Conservation (phyloP, 805 yeast species). For the Candida alai region DNA sequence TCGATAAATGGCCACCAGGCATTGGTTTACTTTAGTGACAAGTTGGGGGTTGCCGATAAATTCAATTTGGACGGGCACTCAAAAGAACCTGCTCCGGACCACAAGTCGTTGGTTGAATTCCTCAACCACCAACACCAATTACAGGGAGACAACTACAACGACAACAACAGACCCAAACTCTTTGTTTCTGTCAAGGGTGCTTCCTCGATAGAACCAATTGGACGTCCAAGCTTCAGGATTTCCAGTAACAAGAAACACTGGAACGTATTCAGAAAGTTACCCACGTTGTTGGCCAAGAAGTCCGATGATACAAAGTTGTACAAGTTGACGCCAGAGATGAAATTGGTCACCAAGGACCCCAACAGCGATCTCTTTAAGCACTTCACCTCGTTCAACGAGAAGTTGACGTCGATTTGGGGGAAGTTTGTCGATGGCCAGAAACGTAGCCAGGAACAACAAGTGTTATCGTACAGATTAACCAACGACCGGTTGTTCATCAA, state of each 20-base stretch:
- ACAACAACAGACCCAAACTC: slow-evolving; percentile 3
- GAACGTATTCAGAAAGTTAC: slow-evolving; percentile 5
- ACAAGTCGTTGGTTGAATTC: slow-evolving; percentile 19
- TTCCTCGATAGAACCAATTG: not conserved
- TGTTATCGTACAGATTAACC: slow-evolving; percentile 28
- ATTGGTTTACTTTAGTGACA: slow-evolving; percentile 43
- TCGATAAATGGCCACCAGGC: slow-evolving; percentile 21
- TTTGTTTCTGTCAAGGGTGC: slow-evolving; percentile 5
- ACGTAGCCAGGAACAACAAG: slow-evolving; percentile 15
- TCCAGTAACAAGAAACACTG: not conserved
- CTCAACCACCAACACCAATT: slow-evolving; percentile 17
- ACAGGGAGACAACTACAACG: slow-evolving; percentile 1
- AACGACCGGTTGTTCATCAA: slow-evolving; percentile 46
- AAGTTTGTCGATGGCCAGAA: slow-evolving; percentile 19
- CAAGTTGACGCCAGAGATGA: slow-evolving; percentile 25
- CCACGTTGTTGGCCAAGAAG: slow-evolving; percentile 19
- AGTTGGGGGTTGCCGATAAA: slow-evolving; percentile 36
- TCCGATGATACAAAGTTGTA: slow-evolving; percentile 8
- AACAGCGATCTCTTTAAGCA: slow-evolving; percentile 10
- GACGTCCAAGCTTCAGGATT: slow-evolving; percentile 2
- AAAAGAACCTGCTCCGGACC: slow-evolving; percentile 15
- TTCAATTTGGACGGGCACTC: slow-evolving; percentile 32
- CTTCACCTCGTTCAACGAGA: slow-evolving; percentile 26
- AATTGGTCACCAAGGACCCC: slow-evolving; percentile 12
- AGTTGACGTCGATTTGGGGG: slow-evolving; percentile 35